phyloP scores from a whole-genome alignment of 495 filamentous ascomycete species.

The Penicillium pancosmium region DNA sequence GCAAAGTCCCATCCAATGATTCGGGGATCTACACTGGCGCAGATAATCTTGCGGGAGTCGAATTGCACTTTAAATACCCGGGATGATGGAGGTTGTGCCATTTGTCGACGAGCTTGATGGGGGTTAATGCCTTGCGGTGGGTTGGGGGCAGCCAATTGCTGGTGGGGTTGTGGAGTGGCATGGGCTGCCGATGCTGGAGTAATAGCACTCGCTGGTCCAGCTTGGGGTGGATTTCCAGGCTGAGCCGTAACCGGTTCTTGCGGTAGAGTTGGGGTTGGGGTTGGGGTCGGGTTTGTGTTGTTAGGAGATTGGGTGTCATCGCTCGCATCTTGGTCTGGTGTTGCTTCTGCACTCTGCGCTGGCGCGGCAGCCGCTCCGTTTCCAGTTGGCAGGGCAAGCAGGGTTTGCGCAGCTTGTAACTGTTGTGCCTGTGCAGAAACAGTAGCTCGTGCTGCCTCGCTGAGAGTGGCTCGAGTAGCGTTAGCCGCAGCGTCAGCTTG shows the following conservation, averaged over 20 bases:
- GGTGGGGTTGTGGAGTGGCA: slow-evolving; percentile 8
- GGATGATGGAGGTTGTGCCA: slow-evolving; percentile 39
- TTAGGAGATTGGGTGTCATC: background rate
- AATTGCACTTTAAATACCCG: slow-evolving; percentile 99
- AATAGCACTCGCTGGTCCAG: slow-evolving; percentile 4
- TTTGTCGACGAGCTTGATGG: slow-evolving; percentile 4
- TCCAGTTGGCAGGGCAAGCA: slow-evolving; percentile 15
- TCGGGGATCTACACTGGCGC: slow-evolving; percentile 83
- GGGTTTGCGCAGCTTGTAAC: slow-evolving; percentile 28
- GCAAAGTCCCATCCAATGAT: slow-evolving; percentile 99
- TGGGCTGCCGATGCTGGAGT: background rate
- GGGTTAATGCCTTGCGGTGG: slow-evolving; percentile 25
- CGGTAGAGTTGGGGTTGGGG: background rate
- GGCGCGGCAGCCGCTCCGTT: slow-evolving; percentile 3
- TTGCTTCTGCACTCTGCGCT: background rate
- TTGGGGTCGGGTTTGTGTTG: slow-evolving; percentile 4
- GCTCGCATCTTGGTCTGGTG: background rate
- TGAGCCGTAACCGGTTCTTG: background rate
- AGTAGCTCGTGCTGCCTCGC: slow-evolving; percentile 22
- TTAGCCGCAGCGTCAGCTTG: slow-evolving; percentile 64
- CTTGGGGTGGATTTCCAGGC: background rate
- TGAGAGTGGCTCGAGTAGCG: slow-evolving; percentile 34
- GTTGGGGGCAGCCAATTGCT: slow-evolving; percentile 17
- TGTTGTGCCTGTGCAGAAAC: slow-evolving; percentile 30
- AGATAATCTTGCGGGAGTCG: slow-evolving; percentile 90